phyloP scores from a whole-genome alignment of 2,329 filamentous ascomycete species.

The Diaporthe australafricana region DNA sequence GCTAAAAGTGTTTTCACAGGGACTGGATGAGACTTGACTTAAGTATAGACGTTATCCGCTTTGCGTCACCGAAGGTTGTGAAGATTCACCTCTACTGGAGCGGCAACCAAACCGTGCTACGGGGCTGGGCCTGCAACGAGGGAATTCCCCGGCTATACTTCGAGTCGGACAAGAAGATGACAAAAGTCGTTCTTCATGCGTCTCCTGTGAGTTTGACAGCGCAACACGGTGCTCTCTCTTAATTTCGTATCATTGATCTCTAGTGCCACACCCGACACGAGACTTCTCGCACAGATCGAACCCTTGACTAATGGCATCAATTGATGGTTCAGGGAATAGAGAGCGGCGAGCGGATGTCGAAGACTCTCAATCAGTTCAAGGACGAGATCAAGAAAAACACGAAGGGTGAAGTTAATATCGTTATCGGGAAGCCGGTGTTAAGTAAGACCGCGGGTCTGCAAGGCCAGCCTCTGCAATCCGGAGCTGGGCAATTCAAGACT shows the following conservation, averaged over 20 bases:
- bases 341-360: background rate
- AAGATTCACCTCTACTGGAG: constrained; percentile 12
- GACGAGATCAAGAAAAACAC: background rate
- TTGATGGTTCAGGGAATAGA: too few relatives aligned
- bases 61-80: background rate
- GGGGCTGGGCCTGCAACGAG: constrained; percentile 1
- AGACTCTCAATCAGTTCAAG: background rate
- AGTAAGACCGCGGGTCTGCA: background rate
- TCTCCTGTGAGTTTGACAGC: constrained; percentile 14
- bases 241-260: too few relatives aligned
- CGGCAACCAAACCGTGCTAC: background rate
- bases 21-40: constrained; percentile 8
- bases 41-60: background rate
- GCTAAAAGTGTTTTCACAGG: too few relatives aligned
- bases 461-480: background rate
- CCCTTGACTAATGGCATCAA: too few relatives aligned
- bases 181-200: background rate
- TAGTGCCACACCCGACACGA: too few relatives aligned
- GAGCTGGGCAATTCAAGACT: background rate
- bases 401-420: background rate
- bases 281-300: too few relatives aligned
- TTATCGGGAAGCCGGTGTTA: background rate
- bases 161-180: background rate
- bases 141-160: background rate
- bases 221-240: too few relatives aligned